Percentiles rank a stretch among this genome's conserved stretches.
phyloP scores from a whole-genome alignment of 306 rosid genomes.

The Corylus americana region DNA sequence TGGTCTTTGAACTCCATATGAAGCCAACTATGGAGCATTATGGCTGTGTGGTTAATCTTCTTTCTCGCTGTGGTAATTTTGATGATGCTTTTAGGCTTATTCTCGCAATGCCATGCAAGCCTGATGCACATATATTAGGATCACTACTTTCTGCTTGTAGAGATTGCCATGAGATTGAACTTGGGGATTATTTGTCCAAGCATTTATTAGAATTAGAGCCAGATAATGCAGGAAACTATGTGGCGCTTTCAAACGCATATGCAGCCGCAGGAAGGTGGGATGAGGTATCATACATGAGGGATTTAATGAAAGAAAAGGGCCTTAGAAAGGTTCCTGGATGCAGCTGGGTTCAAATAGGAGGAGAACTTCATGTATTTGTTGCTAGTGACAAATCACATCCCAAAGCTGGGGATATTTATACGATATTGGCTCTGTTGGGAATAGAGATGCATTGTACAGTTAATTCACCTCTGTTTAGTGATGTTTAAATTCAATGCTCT shows the following conservation, averaged over 20 bases:
- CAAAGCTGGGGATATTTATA: slow-evolving; percentile 51
- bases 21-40: slow-evolving; percentile 65
- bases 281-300: slow-evolving; percentile 55
- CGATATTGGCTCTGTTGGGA: slow-evolving; percentile 50
- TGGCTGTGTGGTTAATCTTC: slow-evolving; percentile 67
- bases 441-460: slow-evolving; percentile 43
- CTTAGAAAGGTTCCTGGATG: slow-evolving; percentile 68
- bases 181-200: slow-evolving; percentile 52
- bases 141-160: slow-evolving; percentile 67
- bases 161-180: slow-evolving; percentile 54
- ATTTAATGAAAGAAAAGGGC: slow-evolving; percentile 68
- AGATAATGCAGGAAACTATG: slow-evolving; percentile 74
- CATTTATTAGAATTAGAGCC: slow-evolving; percentile 60
- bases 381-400: slow-evolving; percentile 74
- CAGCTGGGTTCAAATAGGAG: slow-evolving; percentile 83
- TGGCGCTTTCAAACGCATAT: slow-evolving; percentile 72
- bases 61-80: slow-evolving; percentile 50
- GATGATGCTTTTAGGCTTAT: slow-evolving; percentile 70
- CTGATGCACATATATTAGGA: slow-evolving; percentile 76
- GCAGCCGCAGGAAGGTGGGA: slow-evolving; percentile 73
- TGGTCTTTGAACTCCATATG: slow-evolving; percentile 56
- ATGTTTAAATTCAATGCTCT: slow-evolving; percentile 6
- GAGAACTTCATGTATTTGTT: slow-evolving; percentile 56
- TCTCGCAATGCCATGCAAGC: slow-evolving; percentile 52
- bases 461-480: slow-evolving; percentile 11